A percentile compares a stretch with the other conserved stretches of the same genome.
Evolutionary conservation across 306 rosid genomes (phyloP).

Genomic region (Corylus americana): DNA sequence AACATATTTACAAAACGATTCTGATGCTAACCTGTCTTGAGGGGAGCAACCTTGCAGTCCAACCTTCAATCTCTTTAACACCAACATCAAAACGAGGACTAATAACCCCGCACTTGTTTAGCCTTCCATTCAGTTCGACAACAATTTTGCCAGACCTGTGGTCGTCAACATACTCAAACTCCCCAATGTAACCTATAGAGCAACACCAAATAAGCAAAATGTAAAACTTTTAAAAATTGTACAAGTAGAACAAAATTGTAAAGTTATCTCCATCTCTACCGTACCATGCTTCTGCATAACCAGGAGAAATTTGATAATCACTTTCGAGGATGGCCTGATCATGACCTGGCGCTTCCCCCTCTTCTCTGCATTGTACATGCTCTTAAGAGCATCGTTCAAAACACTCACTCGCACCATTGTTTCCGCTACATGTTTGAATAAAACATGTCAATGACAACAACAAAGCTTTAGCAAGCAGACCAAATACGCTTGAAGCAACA

Average conservation of each 20-base stretch:
- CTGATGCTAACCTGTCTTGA: slow-evolving; percentile 56
- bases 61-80: slow-evolving; percentile 64
- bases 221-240: background rate
- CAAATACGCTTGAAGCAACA: background rate
- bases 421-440: slow-evolving; percentile 10
- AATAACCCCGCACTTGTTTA: slow-evolving; percentile 67
- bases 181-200: slow-evolving; percentile 57
- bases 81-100: slow-evolving; percentile 73
- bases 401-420: slow-evolving; percentile 45
- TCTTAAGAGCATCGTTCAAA: slow-evolving; percentile 46
- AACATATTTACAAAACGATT: background rate
- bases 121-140: slow-evolving; percentile 64
- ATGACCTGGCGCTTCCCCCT: slow-evolving; percentile 48
- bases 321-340: slow-evolving; percentile 48
- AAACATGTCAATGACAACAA: background rate
- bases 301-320: slow-evolving; percentile 39
- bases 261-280: background rate
- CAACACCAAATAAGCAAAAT: background rate
- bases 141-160: slow-evolving; percentile 69
- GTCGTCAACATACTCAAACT: slow-evolving; percentile 65
- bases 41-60: slow-evolving; percentile 71
- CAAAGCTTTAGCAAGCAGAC: background rate
- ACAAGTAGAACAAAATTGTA: background rate
- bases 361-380: slow-evolving; percentile 50
- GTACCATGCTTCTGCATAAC: slow-evolving; percentile 66